These are phyloP conservation scores for Polytrichum commune DNA, from an alignment of 225 moss, liverwort and hornwort genomes.

Conservation along the genomic window DNA sequence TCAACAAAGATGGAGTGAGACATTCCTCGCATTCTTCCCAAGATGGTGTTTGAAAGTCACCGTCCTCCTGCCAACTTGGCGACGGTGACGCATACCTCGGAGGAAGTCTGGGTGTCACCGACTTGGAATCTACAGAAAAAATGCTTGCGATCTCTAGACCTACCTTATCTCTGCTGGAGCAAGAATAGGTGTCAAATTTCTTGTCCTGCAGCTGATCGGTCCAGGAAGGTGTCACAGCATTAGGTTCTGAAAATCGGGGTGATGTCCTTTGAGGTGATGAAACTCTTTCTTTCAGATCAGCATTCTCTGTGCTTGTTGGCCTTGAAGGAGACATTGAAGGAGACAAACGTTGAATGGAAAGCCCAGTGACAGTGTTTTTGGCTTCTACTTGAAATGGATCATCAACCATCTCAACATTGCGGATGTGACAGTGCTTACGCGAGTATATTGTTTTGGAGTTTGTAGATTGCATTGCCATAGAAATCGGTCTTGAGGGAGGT, in stretches of 20 bases:
- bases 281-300: slow-evolving; percentile 11
- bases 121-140: slow-evolving; percentile 7
- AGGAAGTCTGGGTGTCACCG: slow-evolving; percentile 21
- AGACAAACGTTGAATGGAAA: slow-evolving; percentile 4
- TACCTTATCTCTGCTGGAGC: slow-evolving; percentile 13
- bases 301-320: slow-evolving; percentile 11
- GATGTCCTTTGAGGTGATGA: not conserved
- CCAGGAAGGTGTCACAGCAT: slow-evolving; percentile 10
- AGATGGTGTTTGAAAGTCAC: slow-evolving; percentile 20
- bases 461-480: slow-evolving; percentile 13
- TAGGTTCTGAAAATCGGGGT: slow-evolving; percentile 5
- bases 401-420: not conserved
- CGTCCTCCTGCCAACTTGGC: slow-evolving; percentile 41
- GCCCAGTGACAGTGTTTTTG: no score
- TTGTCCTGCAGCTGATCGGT: slow-evolving; percentile 8
- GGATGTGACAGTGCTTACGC: slow-evolving; percentile 7
- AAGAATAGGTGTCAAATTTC: slow-evolving; percentile 6
- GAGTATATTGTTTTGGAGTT: slow-evolving; percentile 23
- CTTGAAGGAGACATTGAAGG: slow-evolving; percentile 7
- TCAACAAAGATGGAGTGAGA: slow-evolving; percentile 15
- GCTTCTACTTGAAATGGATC: not conserved
- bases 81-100: slow-evolving; percentile 24
- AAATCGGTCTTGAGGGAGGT: slow-evolving; percentile 10
- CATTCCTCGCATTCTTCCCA: slow-evolving; percentile 17
- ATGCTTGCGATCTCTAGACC: slow-evolving; percentile 2